These are phyloP conservation scores for Choanephora cucurbitarum DNA, from an alignment of 371 early-diverging fungal species.

Conservation along the genomic window DNA sequence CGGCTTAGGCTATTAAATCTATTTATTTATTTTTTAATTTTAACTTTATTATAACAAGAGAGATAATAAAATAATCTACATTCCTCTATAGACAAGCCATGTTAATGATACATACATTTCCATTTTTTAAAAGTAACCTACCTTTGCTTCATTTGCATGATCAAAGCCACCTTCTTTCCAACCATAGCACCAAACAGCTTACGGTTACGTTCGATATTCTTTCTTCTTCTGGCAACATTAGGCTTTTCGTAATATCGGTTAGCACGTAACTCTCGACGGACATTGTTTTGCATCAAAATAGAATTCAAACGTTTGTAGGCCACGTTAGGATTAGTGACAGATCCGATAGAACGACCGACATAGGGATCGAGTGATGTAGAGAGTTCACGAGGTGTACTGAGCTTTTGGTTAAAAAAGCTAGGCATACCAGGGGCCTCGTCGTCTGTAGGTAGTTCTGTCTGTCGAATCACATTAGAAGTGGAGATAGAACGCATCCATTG, in stretches of 20 bases:
- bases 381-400: constrained; percentile 27
- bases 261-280: constrained; percentile 45
- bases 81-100: constrained; percentile 18
- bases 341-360: constrained; percentile 50
- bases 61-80: constrained; percentile 15
- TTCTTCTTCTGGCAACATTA: constrained; percentile 52
- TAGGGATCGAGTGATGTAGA: constrained; percentile 43
- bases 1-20: constrained; percentile 38
- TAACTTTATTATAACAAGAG: constrained; percentile 3
- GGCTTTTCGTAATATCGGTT: constrained; percentile 61
- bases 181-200: constrained; percentile 56
- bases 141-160: constrained; percentile 67
- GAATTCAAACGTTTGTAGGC: constrained; percentile 48
- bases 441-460: constrained; percentile 10
- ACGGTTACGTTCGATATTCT: constrained; percentile 50
- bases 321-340: constrained; percentile 37
- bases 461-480: constrained; percentile 10
- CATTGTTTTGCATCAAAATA: constrained; percentile 49
- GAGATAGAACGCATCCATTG: constrained; percentile 30
- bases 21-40: not conserved
- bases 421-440: constrained; percentile 23
- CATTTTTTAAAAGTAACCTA: constrained; percentile 21
- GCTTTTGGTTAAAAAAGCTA: constrained; percentile 18
- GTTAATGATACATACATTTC: not conserved
- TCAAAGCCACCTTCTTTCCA: constrained; percentile 57